Conservation (phyloP, 1,139 yeast species). For the Saccharomyces hybrid region DNA sequence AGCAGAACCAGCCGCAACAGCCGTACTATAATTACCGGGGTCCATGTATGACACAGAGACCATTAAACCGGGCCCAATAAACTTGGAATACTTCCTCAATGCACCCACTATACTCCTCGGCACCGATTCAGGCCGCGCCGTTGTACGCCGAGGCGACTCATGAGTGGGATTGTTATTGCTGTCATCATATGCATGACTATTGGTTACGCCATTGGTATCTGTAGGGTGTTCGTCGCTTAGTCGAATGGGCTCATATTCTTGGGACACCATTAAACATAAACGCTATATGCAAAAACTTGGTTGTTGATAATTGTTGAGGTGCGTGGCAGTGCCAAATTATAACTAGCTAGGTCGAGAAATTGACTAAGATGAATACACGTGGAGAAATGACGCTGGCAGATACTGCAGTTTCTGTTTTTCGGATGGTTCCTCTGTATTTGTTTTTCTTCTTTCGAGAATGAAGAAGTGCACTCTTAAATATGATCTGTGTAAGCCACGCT, state of each 20-base stretch:
- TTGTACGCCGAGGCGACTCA: neutral
- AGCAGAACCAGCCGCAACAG: conserved; percentile 71
- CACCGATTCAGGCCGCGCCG: neutral
- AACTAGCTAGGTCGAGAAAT: neutral
- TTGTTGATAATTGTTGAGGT: neutral
- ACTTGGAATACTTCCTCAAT: conserved; percentile 43
- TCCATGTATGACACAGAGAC: conserved; percentile 76
- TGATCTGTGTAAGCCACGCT: neutral
- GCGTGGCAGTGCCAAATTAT: neutral
- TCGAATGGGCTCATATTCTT: conserved; percentile 7
- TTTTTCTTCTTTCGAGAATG: neutral
- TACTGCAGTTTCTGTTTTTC: neutral
- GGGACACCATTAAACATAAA: conserved; percentile 5
- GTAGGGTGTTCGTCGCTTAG: neutral
- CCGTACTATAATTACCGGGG: conserved; percentile 75
- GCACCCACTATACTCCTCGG: conserved; percentile 3
- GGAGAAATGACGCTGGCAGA: neutral
- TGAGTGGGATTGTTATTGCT: neutral
- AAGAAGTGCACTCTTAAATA: neutral
- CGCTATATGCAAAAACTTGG: neutral
- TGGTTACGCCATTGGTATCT: neutral
- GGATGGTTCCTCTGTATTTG: neutral
- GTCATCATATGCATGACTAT: neutral
- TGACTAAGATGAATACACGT: neutral
- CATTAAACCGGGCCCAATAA: conserved; percentile 71